phyloP scores from a whole-genome alignment of 768 basidiomycete species.

The Amyloporia xantha region DNA sequence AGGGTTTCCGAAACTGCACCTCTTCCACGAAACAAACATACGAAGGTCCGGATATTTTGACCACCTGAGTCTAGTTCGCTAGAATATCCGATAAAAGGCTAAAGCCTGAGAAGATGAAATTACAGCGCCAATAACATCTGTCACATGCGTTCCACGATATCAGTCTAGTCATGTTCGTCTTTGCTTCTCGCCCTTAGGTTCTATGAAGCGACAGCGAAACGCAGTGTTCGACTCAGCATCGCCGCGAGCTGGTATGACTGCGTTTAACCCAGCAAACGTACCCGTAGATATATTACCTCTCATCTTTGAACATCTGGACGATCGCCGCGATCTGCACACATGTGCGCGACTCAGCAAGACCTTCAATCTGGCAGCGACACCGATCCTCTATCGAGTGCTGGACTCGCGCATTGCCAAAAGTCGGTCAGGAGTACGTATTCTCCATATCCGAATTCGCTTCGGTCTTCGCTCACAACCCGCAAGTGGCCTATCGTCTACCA shows the following conservation, averaged over 20 bases:
- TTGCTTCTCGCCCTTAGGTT: background rate
- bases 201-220: background rate
- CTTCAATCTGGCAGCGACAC: slow-evolving; percentile 51
- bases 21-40: no score
- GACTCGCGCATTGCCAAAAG: slow-evolving; percentile 28
- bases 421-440: slow-evolving; percentile 4
- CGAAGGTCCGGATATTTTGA: no score
- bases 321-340: slow-evolving; percentile 46
- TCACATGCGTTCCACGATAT: no score
- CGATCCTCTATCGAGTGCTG: slow-evolving; percentile 53
- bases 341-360: slow-evolving; percentile 48
- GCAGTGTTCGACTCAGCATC: no score
- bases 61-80: no score
- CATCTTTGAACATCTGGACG: slow-evolving; percentile 46
- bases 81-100: no score
- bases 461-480: no score
- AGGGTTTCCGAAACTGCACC: no score
- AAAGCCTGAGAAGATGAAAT: no score
- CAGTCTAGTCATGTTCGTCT: no score
- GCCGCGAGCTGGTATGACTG: background rate
- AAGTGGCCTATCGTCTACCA: background rate
- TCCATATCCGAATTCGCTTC: no score
- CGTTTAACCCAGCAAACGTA: slow-evolving; percentile 10
- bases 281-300: slow-evolving; percentile 32
- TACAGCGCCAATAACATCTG: no score